Conservation (phyloP, 2,329 filamentous ascomycete genomes). For the Calonectria pauciramosa region DNA sequence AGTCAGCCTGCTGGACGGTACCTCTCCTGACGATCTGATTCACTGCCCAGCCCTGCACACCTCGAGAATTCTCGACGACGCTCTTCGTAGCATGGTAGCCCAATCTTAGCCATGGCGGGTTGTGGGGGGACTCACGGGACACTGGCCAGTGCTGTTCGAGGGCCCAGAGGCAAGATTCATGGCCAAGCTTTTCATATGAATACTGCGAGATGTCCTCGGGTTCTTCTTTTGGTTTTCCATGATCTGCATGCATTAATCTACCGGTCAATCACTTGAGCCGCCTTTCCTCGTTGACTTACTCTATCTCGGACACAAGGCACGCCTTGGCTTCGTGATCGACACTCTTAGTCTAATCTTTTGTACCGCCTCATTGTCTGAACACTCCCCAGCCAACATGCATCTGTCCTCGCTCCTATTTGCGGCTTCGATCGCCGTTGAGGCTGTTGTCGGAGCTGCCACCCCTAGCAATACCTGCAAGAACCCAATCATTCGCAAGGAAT, state of each 20-base stretch:
- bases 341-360: not conserved
- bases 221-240: constrained; percentile 8
- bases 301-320: not conserved
- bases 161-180: not conserved
- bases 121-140: not conserved
- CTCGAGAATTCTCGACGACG: not conserved
- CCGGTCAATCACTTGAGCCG: not conserved
- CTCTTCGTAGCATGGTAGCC: not conserved
- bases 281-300: not conserved
- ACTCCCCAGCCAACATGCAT: constrained; percentile 15
- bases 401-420: constrained; percentile 18
- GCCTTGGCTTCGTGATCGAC: not conserved
- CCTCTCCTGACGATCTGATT: constrained; percentile 10
- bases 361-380: not conserved
- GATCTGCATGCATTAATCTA: constrained; percentile 3
- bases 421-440: constrained; percentile 17
- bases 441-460: constrained; percentile 26
- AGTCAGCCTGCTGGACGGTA: not conserved
- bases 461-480: constrained; percentile 22
- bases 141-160: not conserved
- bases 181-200: constrained; percentile 2
- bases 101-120: not conserved
- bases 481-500: constrained; percentile 34
- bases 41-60: not conserved
- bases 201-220: constrained; percentile 4